These are phyloP conservation scores for Phanerochaete carnosa DNA, from an alignment of 768 basidiomycete species.

Conservation along the genomic window DNA sequence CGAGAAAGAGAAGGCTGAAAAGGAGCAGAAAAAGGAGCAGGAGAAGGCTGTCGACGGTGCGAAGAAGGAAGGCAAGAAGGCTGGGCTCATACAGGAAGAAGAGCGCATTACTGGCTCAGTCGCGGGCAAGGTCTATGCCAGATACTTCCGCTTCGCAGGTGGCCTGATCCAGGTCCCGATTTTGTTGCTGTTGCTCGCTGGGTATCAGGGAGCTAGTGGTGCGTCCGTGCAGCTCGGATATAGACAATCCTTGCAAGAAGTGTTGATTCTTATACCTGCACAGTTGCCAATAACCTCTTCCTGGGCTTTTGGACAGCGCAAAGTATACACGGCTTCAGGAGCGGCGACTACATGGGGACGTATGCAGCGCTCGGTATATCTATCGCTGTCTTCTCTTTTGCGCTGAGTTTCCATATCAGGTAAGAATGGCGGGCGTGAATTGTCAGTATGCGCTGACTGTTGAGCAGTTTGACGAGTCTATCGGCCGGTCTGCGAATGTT, in stretches of 20 bases:
- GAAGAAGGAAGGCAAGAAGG: constrained; percentile 17
- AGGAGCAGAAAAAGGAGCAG: constrained; percentile 16
- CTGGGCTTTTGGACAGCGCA: constrained; percentile 70
- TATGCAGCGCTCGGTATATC: constrained; percentile 45
- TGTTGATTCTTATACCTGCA: not conserved
- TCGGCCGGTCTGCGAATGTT: constrained; percentile 44
- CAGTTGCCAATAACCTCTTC: constrained; percentile 62
- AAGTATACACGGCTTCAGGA: constrained; percentile 50
- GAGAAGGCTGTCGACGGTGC: constrained; percentile 15
- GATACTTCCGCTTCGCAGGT: constrained; percentile 35
- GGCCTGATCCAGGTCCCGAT: constrained; percentile 36
- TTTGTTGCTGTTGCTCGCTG: constrained; percentile 39
- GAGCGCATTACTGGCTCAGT: constrained; percentile 39
- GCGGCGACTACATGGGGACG: constrained; percentile 66
- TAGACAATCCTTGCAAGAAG: too few species aligned
- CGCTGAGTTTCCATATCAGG: constrained; percentile 48
- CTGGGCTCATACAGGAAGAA: constrained; percentile 37
- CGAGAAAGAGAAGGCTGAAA: constrained; percentile 36
- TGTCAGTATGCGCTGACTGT: not conserved
- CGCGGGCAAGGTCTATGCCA: constrained; percentile 28
- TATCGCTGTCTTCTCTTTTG: constrained; percentile 49
- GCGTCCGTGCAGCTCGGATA: not conserved
- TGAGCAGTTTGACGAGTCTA: constrained; percentile 28
- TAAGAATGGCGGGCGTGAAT: constrained; percentile 19
- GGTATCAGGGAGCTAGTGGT: constrained; percentile 53